phyloP scores from a whole-genome alignment of 2,329 filamentous ascomycete species.

The Penicillium fuscoglaucum region DNA sequence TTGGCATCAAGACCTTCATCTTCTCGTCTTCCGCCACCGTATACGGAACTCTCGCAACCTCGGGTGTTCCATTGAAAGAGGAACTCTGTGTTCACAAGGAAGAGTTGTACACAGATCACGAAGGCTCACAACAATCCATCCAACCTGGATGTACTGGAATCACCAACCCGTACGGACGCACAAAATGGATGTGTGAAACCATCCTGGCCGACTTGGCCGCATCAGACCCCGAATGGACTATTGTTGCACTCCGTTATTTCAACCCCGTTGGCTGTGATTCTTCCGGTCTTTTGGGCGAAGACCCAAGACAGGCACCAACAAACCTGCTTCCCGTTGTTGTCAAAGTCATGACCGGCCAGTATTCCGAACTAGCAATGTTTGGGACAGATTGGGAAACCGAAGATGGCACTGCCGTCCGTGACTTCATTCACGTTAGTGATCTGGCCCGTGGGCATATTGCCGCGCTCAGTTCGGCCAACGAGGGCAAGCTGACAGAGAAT shows the following conservation, averaged over 20 bases:
- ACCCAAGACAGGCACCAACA: constrained; percentile 61
- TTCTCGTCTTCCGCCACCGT: constrained; percentile 69
- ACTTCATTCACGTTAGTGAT: constrained; percentile 68
- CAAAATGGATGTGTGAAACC: constrained; percentile 68
- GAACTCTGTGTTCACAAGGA: constrained; percentile 57
- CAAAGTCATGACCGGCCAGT: constrained; percentile 59
- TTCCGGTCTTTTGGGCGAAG: constrained; percentile 64
- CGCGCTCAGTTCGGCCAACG: constrained; percentile 49
- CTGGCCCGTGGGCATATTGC: constrained; percentile 64
- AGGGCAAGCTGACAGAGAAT: constrained; percentile 40
- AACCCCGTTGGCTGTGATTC: constrained; percentile 67
- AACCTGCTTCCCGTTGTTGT: constrained; percentile 67
- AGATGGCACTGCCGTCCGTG: constrained; percentile 66
- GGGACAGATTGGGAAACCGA: constrained; percentile 65
- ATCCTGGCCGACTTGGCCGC: constrained; percentile 63
- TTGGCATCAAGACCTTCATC: constrained; percentile 64
- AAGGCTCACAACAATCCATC: constrained; percentile 45
- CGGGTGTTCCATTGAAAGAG: constrained; percentile 55
- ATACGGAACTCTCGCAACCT: constrained; percentile 58
- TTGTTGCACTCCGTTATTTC: constrained; percentile 66
- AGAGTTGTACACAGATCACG: constrained; percentile 47
- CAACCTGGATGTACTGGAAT: constrained; percentile 57
- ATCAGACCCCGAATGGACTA: constrained; percentile 62
- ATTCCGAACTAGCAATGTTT: constrained; percentile 59
- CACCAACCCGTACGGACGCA: constrained; percentile 65